Conservation (phyloP, 1,139 yeast genomes). For the Candida dubliniensis region DNA sequence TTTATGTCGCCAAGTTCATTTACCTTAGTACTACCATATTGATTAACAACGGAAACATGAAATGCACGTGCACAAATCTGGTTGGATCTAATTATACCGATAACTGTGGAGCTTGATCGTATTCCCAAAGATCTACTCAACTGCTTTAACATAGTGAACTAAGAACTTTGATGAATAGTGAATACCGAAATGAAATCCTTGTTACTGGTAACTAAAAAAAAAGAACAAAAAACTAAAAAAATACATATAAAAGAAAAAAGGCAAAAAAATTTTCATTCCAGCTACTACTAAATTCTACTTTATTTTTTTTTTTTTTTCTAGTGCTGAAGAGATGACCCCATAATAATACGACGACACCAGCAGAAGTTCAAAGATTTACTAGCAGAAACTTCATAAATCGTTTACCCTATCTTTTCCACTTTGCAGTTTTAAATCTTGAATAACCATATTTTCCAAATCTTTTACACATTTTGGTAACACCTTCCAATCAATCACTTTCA, state of each 20-base stretch:
- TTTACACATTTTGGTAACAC: slow-evolving; percentile 40
- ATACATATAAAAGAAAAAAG: neutral
- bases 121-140: neutral
- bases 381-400: neutral
- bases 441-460: slow-evolving; percentile 35
- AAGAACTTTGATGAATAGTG: neutral
- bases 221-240: neutral
- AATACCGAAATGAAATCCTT: neutral
- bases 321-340: neutral
- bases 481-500: slow-evolving; percentile 28
- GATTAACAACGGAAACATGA: neutral
- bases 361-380: no score
- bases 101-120: neutral
- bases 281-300: neutral
- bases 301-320: neutral
- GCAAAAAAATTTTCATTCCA: neutral
- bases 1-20: neutral
- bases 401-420: neutral
- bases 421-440: slow-evolving; percentile 5
- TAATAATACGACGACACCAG: no score
- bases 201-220: neutral
- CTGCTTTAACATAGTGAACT: neutral
- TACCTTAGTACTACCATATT: neutral
- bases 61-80: neutral
- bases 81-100: neutral